A percentile compares a stretch with the other conserved stretches of the same genome.
Conservation (phyloP, 768 basidiomycete genomes). For the Lanmaoa pseudosensibilis region DNA sequence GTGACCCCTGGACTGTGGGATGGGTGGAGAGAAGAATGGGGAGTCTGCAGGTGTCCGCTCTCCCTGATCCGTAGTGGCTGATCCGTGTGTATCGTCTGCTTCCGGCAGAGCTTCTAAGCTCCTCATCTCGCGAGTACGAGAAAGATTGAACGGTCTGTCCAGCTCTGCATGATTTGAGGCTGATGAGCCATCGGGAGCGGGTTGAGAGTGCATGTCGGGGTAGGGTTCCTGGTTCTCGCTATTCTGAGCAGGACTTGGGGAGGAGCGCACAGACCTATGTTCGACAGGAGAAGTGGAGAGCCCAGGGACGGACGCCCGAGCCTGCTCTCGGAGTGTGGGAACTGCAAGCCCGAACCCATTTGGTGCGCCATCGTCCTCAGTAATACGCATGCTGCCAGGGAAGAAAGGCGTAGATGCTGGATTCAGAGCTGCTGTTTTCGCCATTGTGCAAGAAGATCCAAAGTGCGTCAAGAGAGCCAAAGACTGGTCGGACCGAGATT, state of each 20-base stretch:
- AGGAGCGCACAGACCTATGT: constrained; percentile 65
- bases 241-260: constrained; percentile 60
- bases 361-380: constrained; percentile 51
- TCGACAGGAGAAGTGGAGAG: constrained; percentile 63
- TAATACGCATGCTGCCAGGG: constrained; percentile 58
- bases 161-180: constrained; percentile 46
- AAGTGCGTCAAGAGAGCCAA: constrained; percentile 23
- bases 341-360: constrained; percentile 46
- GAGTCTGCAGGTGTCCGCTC: constrained; percentile 28
- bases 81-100: constrained; percentile 49
- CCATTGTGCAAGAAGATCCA: constrained; percentile 47
- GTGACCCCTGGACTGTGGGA: constrained; percentile 40
- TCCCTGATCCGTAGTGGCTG: constrained; percentile 28
- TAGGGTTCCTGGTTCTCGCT: constrained; percentile 26
- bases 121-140: constrained; percentile 49
- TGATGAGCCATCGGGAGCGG: constrained; percentile 47
- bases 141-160: constrained; percentile 44
- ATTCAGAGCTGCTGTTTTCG: constrained; percentile 75
- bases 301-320: constrained; percentile 52
- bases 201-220: constrained; percentile 33
- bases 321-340: constrained; percentile 45
- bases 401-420: constrained; percentile 85
- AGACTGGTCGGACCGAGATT: constrained; percentile 16
- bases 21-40: constrained; percentile 41
- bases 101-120: constrained; percentile 57